These are phyloP conservation scores for Boechera retrofracta DNA, from an alignment of 345 rosid species.

Conservation along the genomic window DNA sequence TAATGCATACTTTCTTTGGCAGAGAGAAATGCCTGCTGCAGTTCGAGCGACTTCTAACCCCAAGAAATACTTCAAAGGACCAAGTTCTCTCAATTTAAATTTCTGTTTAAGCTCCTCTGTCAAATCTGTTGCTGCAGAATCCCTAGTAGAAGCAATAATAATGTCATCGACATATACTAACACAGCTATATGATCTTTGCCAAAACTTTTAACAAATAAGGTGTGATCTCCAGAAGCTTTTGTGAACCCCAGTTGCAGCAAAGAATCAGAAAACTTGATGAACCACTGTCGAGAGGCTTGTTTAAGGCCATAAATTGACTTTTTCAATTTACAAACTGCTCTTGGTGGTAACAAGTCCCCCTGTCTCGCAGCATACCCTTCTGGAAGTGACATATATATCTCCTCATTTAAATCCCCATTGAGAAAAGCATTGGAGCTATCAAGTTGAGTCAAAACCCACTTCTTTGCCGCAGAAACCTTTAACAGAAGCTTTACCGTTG, in stretches of 20 bases:
- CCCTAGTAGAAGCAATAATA: background rate
- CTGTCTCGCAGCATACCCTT: no score
- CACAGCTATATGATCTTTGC: background rate
- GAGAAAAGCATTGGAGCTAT: background rate
- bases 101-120: background rate
- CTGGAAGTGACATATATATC: no score
- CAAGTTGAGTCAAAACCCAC: background rate
- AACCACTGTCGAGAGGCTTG: background rate
- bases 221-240: background rate
- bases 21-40: fast-evolving
- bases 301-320: no score
- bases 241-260: background rate
- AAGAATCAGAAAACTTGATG: fast-evolving
- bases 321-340: no score
- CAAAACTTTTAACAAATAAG: fast-evolving
- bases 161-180: background rate
- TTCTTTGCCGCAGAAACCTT: background rate
- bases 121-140: background rate
- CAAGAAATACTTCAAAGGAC: background rate
- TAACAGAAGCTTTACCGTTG: fast-evolving
- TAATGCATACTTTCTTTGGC: background rate
- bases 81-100: background rate
- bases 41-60: background rate
- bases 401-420: background rate
- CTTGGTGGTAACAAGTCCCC: no score